These are phyloP conservation scores for Amesomyces nigricolor DNA, from an alignment of 2,329 filamentous ascomycete genomes.

Conservation along the genomic window DNA sequence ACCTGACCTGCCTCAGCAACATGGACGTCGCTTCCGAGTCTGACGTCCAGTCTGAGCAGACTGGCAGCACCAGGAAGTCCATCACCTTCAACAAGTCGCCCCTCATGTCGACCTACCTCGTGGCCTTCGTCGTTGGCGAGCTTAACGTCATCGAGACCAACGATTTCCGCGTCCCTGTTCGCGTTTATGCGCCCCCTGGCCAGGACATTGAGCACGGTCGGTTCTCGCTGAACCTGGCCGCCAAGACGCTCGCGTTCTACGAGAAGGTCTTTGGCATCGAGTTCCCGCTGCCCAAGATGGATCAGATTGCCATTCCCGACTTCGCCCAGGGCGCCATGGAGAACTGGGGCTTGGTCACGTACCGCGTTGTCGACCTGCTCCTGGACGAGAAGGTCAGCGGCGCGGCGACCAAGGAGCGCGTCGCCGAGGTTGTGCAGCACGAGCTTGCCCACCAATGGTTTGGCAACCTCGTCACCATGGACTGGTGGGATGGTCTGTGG, in stretches of 20 bases:
- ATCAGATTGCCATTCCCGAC: constrained; percentile 93
- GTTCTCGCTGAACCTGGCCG: constrained; percentile 85
- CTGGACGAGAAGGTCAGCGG: constrained; percentile 89
- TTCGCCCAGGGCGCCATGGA: constrained; percentile 97
- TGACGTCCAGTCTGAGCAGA: constrained; percentile 60
- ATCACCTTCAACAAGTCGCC: constrained; percentile 91
- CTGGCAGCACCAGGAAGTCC: constrained; percentile 65
- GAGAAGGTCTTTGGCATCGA: constrained; percentile 87
- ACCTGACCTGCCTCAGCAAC: constrained; percentile 88
- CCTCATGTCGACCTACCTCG: constrained; percentile 90
- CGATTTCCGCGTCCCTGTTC: constrained; percentile 82
- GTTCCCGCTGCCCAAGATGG: constrained; percentile 89
- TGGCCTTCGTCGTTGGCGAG: constrained; percentile 91
- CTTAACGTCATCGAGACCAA: constrained; percentile 92
- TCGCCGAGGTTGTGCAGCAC: constrained; percentile 94
- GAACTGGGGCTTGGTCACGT: constrained; percentile 96
- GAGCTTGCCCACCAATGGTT: constrained; percentile 95
- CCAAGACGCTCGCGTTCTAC: constrained; percentile 86
- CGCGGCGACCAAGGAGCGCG: constrained; percentile 82
- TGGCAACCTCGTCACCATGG: constrained; percentile 86
- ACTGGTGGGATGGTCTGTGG: constrained; percentile 91
- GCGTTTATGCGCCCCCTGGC: constrained; percentile 89
- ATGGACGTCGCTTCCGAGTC: constrained; percentile 87
- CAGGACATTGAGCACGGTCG: constrained; percentile 85
- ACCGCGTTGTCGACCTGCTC: constrained; percentile 84